Base-by-base conservation (phyloP, 2,329 filamentous ascomycete species). In the Diplodia scrobiculata region DNA sequence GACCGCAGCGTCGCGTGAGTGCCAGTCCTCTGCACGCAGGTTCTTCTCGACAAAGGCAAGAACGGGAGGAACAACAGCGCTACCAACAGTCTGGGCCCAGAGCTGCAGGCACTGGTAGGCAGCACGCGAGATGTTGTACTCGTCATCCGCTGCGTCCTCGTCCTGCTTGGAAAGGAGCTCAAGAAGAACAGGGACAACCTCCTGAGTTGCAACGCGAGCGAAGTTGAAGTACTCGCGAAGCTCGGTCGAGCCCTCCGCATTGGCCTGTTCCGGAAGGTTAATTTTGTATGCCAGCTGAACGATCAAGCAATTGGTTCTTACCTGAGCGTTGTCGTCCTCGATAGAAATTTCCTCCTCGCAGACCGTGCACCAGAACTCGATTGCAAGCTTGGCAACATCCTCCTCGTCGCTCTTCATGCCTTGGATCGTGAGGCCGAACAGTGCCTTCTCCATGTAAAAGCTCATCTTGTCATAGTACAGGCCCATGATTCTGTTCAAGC, bases 341-440 rank as follows among this genome's bases (percentile, higher is more conserved):
- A 99, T 98, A 70, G 90, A 90, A 73, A 97, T 94, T 79, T 99
- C 95, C 81, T 99, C 95, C 78, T 99, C 95, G 79, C 95, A 99
- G 58, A 99, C 95, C n/a, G 95, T 97, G 83, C 94, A 98, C 95
- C 95, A 99, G 82, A 99, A 99, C 78, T 99, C 95, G 71, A 99
- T 92, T 45, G 95, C 95, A 66, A 99, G 85, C 85, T 99, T 99
- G 69, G 95, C 91, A 64, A 99, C 95, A 77, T 99, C 95, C 79
- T 99, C 95, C 73, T 99, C 95, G 7, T 93, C 89, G 73, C 88
- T 96, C 86, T 97, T 97, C 95, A 99, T 99, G 72, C 95, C 95
- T 77, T 97, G 89, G 69, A 99, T 97, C 47, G 95, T 99, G 48
- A 99, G 85, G 67, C 95, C 95, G 73, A 99, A 99, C 51, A 99